A percentile compares a stretch with the other conserved stretches of the same genome.
These are phyloP conservation scores for Candida orba DNA, from an alignment of 805 yeast species.

Conservation along the genomic window DNA sequence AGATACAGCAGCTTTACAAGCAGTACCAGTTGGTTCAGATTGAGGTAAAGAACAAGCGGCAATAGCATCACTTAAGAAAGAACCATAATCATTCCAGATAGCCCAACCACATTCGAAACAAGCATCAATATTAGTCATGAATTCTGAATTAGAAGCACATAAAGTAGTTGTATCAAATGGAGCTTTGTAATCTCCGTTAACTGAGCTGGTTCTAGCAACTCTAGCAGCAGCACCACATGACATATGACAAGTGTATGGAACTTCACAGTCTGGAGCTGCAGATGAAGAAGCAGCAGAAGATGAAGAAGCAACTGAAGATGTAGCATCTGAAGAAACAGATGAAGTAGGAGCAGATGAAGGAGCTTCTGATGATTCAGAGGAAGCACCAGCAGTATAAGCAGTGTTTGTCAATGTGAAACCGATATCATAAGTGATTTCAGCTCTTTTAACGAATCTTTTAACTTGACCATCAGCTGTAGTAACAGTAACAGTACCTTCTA, in stretches of 20 bases:
- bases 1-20: background rate
- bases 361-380: background rate
- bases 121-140: conserved; percentile 10
- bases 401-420: background rate
- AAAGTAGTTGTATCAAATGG: conserved; percentile 11
- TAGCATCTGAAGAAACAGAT: too few relatives aligned
- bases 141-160: conserved; percentile 13
- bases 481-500: background rate
- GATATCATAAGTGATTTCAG: background rate
- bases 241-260: too few relatives aligned
- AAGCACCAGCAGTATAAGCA: background rate
- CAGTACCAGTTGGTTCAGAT: conserved; percentile 20
- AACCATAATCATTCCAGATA: conserved; percentile 25
- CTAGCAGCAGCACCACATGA: too few relatives aligned
- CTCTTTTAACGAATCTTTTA: background rate
- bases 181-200: background rate
- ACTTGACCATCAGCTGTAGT: background rate
- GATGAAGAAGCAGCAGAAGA: background rate
- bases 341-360: too few relatives aligned
- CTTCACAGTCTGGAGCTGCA: background rate
- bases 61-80: conserved; percentile 12
- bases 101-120: conserved; percentile 33
- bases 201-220: background rate
- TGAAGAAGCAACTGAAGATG: background rate
- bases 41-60: conserved; percentile 11